These are phyloP conservation scores for Trichoderma semiorbis DNA, from an alignment of 2,329 filamentous ascomycete genomes.

Conservation along the genomic window DNA sequence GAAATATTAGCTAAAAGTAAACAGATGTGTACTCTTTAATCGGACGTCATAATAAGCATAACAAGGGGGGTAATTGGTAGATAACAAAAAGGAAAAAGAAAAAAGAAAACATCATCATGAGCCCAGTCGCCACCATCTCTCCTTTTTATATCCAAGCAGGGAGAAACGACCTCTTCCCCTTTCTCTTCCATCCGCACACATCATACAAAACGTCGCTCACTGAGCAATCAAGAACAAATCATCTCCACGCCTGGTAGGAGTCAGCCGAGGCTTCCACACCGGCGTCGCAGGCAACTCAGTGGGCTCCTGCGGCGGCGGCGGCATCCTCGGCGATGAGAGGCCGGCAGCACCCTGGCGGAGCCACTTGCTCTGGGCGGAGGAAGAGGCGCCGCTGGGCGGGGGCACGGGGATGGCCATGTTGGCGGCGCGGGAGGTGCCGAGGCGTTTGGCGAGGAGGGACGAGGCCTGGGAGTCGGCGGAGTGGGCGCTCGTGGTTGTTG, in stretches of 20 bases:
- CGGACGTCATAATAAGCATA: neutral
- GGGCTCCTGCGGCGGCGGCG: neutral
- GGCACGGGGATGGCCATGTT: conserved; percentile 39
- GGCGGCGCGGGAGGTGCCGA: conserved; percentile 48
- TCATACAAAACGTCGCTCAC: conserved; percentile 25
- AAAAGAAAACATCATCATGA: neutral
- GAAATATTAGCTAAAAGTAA: conserved; percentile 3
- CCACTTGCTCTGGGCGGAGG: conserved; percentile 18
- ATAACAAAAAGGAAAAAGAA: neutral
- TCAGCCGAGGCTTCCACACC: conserved; percentile 54
- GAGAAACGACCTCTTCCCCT: neutral
- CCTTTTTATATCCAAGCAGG: neutral
- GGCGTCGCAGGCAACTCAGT: conserved; percentile 24
- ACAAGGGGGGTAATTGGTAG: neutral
- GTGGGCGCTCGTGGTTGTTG: conserved; percentile 33
- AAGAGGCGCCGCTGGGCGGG: conserved; percentile 20
- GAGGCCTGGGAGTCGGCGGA: conserved; percentile 41
- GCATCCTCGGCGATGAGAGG: neutral
- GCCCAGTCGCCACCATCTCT: neutral
- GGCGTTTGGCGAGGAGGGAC: conserved; percentile 50
- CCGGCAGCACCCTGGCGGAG: neutral
- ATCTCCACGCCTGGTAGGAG: conserved; percentile 63
- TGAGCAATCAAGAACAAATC: conserved; percentile 60
- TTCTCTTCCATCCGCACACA: neutral
- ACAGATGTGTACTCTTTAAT: neutral